Evolutionary conservation across 148 eudicot genomes (phyloP).

Genomic region (Limonium bicolor): DNA sequence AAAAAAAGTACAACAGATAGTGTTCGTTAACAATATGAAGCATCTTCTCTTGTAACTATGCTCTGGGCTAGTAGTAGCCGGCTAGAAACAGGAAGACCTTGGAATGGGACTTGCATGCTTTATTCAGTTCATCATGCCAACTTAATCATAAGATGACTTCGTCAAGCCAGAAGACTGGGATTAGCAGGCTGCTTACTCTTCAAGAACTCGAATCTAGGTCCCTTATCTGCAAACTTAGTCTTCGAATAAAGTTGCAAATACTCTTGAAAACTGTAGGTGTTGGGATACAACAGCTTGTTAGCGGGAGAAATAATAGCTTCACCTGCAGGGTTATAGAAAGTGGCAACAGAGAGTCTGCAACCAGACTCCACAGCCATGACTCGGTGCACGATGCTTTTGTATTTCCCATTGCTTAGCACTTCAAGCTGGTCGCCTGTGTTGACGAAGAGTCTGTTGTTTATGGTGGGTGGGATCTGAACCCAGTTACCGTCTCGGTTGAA

Average conservation of each 20-base stretch:
- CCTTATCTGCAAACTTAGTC: slow-evolving; percentile 67
- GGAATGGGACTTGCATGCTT: neutral
- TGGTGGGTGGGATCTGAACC: slow-evolving; percentile 68
- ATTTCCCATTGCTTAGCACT: slow-evolving; percentile 54
- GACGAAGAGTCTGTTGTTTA: slow-evolving; percentile 53
- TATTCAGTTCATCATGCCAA: too few relatives aligned
- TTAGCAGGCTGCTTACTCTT: slow-evolving; percentile 25
- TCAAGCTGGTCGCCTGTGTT: slow-evolving; percentile 80
- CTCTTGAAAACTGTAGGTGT: slow-evolving; percentile 31
- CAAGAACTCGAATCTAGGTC: slow-evolving; percentile 43
- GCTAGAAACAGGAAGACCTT: too few relatives aligned
- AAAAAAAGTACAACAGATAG: too few relatives aligned
- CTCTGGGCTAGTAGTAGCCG: too few relatives aligned
- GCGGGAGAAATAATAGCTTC: slow-evolving; percentile 60
- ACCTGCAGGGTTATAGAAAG: slow-evolving; percentile 75
- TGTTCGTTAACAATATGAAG: too few relatives aligned
- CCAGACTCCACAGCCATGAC: slow-evolving; percentile 58
- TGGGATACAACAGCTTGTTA: slow-evolving; percentile 38
- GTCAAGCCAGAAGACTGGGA: too few relatives aligned
- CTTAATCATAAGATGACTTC: too few relatives aligned
- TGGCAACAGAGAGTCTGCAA: slow-evolving; percentile 63
- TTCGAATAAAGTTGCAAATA: slow-evolving; percentile 43
- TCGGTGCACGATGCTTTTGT: slow-evolving; percentile 57
- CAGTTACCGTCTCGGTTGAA: slow-evolving; percentile 60
- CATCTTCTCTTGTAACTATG: too few relatives aligned